phyloP scores from a whole-genome alignment of 192 early-diverging fungal species.

The Dimargaris xerosporica region DNA sequence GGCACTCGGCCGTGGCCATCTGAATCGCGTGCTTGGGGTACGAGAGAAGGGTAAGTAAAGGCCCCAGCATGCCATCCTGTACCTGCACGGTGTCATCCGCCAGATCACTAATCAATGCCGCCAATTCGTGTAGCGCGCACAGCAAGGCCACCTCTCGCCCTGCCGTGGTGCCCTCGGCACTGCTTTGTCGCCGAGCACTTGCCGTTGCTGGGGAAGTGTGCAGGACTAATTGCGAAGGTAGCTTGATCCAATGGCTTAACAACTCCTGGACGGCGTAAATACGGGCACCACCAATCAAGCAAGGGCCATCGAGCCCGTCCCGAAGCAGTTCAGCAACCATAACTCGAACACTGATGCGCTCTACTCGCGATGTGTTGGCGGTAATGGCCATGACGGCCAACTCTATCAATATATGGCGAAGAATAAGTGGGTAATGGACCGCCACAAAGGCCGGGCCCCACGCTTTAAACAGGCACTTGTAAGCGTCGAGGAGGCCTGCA shows the following conservation, averaged over 20 bases:
- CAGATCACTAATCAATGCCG: slow-evolving; percentile 54
- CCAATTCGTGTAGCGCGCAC: slow-evolving; percentile 57
- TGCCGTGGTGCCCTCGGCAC: neutral
- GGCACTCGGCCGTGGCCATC: slow-evolving; percentile 48
- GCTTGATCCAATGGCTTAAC: slow-evolving; percentile 39
- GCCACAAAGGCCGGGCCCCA: slow-evolving; percentile 59
- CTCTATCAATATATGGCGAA: slow-evolving; percentile 47
- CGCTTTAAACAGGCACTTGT: slow-evolving; percentile 50
- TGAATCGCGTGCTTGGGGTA: slow-evolving; percentile 60
- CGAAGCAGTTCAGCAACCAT: slow-evolving; percentile 47
- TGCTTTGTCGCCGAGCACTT: neutral
- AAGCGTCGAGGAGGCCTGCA: slow-evolving; percentile 64
- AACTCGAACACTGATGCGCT: slow-evolving; percentile 41
- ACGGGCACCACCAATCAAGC: slow-evolving; percentile 69
- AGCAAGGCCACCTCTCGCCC: slow-evolving; percentile 42
- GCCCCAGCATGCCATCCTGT: slow-evolving; percentile 46
- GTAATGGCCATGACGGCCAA: slow-evolving; percentile 28
- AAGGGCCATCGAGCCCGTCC: slow-evolving; percentile 53
- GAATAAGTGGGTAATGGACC: slow-evolving; percentile 51
- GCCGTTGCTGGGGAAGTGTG: neutral
- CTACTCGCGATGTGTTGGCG: slow-evolving; percentile 33
- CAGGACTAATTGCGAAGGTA: slow-evolving; percentile 6
- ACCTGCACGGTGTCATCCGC: slow-evolving; percentile 23
- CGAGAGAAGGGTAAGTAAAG: slow-evolving; percentile 47
- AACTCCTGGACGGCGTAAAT: slow-evolving; percentile 46